Percentiles rank a stretch among this genome's conserved stretches.
Conservation (phyloP, 176 grass and related monocot genomes). For the Bolboschoenus planiculmis region DNA sequence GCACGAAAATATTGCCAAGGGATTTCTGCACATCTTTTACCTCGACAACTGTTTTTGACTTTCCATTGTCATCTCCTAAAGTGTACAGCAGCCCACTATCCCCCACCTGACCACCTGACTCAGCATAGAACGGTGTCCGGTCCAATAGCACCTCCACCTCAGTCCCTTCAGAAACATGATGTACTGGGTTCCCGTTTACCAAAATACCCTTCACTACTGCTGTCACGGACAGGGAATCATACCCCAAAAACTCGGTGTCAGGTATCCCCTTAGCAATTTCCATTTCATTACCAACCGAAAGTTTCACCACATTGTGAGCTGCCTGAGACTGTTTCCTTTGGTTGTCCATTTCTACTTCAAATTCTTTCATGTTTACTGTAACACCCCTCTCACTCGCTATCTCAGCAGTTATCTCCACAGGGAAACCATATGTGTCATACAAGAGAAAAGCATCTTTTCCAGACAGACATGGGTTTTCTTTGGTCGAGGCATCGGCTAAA, state of each 20-base stretch:
- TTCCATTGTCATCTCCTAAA: constrained; percentile 42
- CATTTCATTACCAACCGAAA: constrained; percentile 73
- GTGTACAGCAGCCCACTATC: constrained; percentile 75
- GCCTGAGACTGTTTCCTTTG: constrained; percentile 90
- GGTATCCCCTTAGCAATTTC: constrained; percentile 67
- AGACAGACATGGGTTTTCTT: constrained; percentile 59
- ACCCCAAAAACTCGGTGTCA: constrained; percentile 87
- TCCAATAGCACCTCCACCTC: constrained; percentile 91
- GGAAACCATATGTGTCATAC: constrained; percentile 97
- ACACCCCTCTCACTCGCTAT: constrained; percentile 66
- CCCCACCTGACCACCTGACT: constrained; percentile 93
- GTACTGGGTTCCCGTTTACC: constrained; percentile 68
- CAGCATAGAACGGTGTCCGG: constrained; percentile 91
- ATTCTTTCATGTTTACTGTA: constrained; percentile 71
- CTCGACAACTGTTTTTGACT: constrained; percentile 52
- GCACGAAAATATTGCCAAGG: constrained; percentile 88
- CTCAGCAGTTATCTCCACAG: constrained; percentile 92
- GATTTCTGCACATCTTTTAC: constrained; percentile 88
- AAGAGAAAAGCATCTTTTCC: constrained; percentile 93
- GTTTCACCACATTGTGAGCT: constrained; percentile 79
- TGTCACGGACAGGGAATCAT: constrained; percentile 55
- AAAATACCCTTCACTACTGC: constrained; percentile 79
- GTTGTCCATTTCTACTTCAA: constrained; percentile 89
- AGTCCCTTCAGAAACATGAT: constrained; percentile 58
- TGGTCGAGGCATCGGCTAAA: constrained; percentile 60